A percentile compares a stretch with the other conserved stretches of the same genome.
Conservation (phyloP, 2,329 filamentous ascomycete species). For the Penicillium glabrum region DNA sequence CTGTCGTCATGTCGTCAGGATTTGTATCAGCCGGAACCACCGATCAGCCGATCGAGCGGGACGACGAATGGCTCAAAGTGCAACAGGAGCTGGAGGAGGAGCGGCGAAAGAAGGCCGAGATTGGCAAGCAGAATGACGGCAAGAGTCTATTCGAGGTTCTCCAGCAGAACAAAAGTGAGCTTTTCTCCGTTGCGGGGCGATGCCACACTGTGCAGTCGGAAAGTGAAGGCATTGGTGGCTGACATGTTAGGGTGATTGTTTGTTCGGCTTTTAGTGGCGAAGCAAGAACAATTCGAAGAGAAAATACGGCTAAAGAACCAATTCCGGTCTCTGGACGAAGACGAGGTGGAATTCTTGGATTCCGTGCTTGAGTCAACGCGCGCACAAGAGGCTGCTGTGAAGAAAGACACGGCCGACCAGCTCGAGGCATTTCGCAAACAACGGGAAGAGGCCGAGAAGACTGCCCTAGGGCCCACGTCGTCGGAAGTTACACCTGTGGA, state of each 20-base stretch:
- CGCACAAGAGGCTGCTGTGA: conserved; percentile 57
- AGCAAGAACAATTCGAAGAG: conserved; percentile 55
- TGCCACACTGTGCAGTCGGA: not conserved
- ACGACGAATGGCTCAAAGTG: conserved; percentile 46
- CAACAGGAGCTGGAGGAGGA: conserved; percentile 49
- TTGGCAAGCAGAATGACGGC: conserved; percentile 54
- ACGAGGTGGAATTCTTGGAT: conserved; percentile 54
- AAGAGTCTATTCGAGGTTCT: conserved; percentile 52
- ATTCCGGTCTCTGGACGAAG: conserved; percentile 52
- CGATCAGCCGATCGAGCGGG: conserved; percentile 39
- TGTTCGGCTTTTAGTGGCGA: conserved; percentile 38
- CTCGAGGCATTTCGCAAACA: conserved; percentile 60
- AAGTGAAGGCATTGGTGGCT: conserved; percentile 22
- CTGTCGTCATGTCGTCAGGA: conserved; percentile 43
- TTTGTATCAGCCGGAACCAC: conserved; percentile 47
- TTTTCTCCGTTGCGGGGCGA: not conserved
- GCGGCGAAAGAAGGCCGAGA: conserved; percentile 44
- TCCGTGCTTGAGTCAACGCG: conserved; percentile 58
- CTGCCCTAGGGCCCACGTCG: conserved; percentile 40
- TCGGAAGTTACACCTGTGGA: conserved; percentile 33
- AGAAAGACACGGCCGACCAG: conserved; percentile 59
- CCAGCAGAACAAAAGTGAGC: conserved; percentile 52
- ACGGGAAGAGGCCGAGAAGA: conserved; percentile 60
- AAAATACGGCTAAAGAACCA: conserved; percentile 52
- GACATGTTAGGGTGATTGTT: conserved; percentile 41